Percentiles rank a stretch among this genome's conserved stretches.
phyloP scores from a whole-genome alignment of 1,284 basidiomycete species.

The Limonomyces culmigenus region DNA sequence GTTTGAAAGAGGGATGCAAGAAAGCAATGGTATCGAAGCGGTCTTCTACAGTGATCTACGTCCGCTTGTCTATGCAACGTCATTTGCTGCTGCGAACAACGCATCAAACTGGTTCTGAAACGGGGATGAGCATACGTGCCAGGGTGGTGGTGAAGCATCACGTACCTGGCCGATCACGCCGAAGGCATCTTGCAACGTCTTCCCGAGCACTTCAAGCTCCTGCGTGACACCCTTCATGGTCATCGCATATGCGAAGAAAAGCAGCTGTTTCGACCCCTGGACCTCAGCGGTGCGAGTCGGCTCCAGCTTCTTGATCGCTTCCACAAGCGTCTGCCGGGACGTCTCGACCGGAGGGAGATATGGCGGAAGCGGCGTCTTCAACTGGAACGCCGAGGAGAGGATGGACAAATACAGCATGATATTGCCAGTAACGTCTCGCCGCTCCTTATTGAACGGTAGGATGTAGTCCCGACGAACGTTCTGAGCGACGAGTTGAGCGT shows the following conservation, averaged over 20 bases:
- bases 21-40: no score
- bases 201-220: constrained; percentile 69
- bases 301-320: constrained; percentile 1
- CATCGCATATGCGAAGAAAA: constrained; percentile 89
- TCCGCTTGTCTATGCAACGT: no score
- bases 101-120: no score
- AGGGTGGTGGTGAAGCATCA: no score
- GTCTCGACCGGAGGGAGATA: constrained; percentile 87
- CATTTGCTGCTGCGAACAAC: no score
- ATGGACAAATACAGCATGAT: constrained; percentile 86
- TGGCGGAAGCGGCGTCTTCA: constrained; percentile 86
- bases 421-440: constrained; percentile 47
- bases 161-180: constrained; percentile 59
- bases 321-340: constrained; percentile 64
- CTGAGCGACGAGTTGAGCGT: constrained; percentile 22
- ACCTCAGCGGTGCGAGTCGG: constrained; percentile 20
- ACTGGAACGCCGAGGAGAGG: constrained; percentile 71
- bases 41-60: no score
- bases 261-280: constrained; percentile 63
- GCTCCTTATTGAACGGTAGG: constrained; percentile 54
- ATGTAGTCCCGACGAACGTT: constrained; percentile 76
- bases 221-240: constrained; percentile 86
- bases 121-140: no score
- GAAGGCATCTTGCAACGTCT: constrained; percentile 70
- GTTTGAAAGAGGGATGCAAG: no score